Percentiles rank a stretch among this genome's conserved stretches.
Conservation (phyloP, 1,284 basidiomycete genomes). For the Sporisorium scitamineum region DNA sequence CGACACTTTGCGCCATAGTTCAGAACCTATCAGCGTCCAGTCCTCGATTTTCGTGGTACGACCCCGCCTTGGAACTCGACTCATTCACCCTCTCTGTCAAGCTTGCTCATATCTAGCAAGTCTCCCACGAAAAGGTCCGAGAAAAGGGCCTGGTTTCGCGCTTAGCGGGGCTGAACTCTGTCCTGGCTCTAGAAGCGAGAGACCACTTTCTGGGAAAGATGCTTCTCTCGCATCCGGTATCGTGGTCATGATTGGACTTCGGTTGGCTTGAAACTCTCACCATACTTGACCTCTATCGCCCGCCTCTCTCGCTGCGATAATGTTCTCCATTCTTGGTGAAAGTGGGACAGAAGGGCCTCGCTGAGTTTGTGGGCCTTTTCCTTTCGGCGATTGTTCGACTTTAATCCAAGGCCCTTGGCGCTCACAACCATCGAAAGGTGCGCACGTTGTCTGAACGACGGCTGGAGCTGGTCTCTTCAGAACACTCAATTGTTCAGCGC, state of each 20-base stretch:
- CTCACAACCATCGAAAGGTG: too few relatives aligned
- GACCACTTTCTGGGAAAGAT: constrained; percentile 13
- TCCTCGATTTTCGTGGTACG: neutral
- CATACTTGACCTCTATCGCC: neutral
- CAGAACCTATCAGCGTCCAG: neutral
- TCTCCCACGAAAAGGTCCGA: neutral
- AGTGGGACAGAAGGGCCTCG: neutral
- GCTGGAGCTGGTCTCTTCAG: too few relatives aligned
- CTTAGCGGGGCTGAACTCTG: constrained; percentile 27
- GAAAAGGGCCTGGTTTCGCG: constrained; percentile 16
- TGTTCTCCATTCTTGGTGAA: neutral
- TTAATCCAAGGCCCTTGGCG: too few relatives aligned
- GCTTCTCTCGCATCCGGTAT: constrained; percentile 5
- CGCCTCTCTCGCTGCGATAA: too few relatives aligned
- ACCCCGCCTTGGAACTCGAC: too few relatives aligned
- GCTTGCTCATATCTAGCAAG: neutral
- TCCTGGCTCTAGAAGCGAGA: constrained; percentile 6
- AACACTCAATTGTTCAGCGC: too few relatives aligned
- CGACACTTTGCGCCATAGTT: constrained; percentile 15
- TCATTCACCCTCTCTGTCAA: neutral
- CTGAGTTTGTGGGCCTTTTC: neutral
- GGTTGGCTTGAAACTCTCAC: neutral
- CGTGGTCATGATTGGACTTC: neutral
- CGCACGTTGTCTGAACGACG: too few relatives aligned
- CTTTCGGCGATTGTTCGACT: too few relatives aligned